Evolutionary conservation across 2,329 filamentous ascomycete genomes (phyloP).

Genomic region (Trematosphaeria pertusa): DNA sequence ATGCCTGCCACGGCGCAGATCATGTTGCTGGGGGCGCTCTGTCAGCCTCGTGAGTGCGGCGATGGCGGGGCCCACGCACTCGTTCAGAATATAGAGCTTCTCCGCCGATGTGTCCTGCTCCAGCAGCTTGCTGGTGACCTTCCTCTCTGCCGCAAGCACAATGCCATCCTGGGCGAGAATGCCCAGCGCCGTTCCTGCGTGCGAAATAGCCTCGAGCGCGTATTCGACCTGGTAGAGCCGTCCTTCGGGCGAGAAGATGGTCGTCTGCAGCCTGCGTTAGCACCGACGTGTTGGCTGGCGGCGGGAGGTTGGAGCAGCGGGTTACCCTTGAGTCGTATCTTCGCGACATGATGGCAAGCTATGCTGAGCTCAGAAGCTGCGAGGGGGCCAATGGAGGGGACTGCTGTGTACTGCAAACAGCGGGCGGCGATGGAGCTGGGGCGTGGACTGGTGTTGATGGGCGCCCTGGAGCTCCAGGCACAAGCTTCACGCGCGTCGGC

Average conservation of each 20-base stretch:
- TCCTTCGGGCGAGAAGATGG: slow-evolving; percentile 99
- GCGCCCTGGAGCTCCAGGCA: slow-evolving; percentile 50
- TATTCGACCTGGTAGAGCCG: slow-evolving; percentile 99
- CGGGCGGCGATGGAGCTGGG: slow-evolving; percentile 30
- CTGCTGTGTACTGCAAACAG: slow-evolving; percentile 18
- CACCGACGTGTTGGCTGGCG: slow-evolving; percentile 10
- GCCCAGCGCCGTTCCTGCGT: slow-evolving; percentile 94
- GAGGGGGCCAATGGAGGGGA: slow-evolving; percentile 11
- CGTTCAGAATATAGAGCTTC: slow-evolving; percentile 99
- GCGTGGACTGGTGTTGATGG: slow-evolving; percentile 34
- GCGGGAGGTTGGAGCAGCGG: slow-evolving; percentile 26
- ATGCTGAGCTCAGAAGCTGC: slow-evolving; percentile 5
- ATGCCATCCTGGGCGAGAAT: slow-evolving; percentile 98
- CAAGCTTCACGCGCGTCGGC: slow-evolving; percentile 44
- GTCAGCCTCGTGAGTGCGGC: slow-evolving; percentile 13
- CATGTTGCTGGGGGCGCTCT: slow-evolving; percentile 78
- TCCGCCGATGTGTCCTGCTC: slow-evolving; percentile 99
- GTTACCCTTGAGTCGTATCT: slow-evolving; percentile 96
- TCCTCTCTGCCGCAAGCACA: slow-evolving; percentile 95
- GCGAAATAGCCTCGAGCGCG: slow-evolving; percentile 97
- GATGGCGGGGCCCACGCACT: slow-evolving; percentile 68
- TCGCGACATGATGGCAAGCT: slow-evolving; percentile 75
- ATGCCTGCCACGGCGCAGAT: slow-evolving; percentile 99
- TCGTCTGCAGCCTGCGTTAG: slow-evolving; percentile 73
- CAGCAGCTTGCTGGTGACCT: slow-evolving; percentile 98